phyloP scores from a whole-genome alignment of 257 asterid species.

The Lithospermum erythrorhizon region DNA sequence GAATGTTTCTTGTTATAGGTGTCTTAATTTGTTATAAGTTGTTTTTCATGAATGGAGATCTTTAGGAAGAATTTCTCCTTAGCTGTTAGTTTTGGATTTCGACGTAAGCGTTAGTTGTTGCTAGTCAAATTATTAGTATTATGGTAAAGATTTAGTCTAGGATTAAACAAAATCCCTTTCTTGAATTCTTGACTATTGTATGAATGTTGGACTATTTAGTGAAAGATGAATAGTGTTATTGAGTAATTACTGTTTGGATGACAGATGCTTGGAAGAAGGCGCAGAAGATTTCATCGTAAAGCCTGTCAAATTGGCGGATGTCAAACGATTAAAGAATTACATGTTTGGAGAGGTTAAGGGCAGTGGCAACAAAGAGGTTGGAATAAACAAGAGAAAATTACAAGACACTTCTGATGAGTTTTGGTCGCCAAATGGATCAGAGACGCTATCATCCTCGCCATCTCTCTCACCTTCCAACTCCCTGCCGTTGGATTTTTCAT shows the following conservation, averaged over 20 bases:
- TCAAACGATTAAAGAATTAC: conserved; percentile 55
- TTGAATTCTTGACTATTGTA: neutral
- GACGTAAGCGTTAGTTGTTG: neutral
- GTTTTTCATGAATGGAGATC: neutral
- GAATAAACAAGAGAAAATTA: conserved; percentile 55
- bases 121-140: too few relatives aligned
- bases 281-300: conserved; percentile 90
- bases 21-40: neutral
- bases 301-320: conserved; percentile 75
- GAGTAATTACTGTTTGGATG: neutral
- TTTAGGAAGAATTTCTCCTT: neutral
- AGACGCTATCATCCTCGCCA: conserved; percentile 1
- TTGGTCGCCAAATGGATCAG: conserved; percentile 2
- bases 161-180: neutral
- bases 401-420: conserved; percentile 30
- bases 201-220: neutral
- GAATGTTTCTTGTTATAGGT: neutral
- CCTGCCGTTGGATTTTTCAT: conserved; percentile 20
- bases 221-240: neutral
- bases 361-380: conserved; percentile 19
- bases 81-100: neutral
- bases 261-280: conserved; percentile 92
- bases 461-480: conserved; percentile 26
- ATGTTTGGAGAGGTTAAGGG: conserved; percentile 60
- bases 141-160: neutral